These are phyloP conservation scores for Parmelia sp. DNA, from an alignment of 495 filamentous ascomycete genomes.

Conservation along the genomic window DNA sequence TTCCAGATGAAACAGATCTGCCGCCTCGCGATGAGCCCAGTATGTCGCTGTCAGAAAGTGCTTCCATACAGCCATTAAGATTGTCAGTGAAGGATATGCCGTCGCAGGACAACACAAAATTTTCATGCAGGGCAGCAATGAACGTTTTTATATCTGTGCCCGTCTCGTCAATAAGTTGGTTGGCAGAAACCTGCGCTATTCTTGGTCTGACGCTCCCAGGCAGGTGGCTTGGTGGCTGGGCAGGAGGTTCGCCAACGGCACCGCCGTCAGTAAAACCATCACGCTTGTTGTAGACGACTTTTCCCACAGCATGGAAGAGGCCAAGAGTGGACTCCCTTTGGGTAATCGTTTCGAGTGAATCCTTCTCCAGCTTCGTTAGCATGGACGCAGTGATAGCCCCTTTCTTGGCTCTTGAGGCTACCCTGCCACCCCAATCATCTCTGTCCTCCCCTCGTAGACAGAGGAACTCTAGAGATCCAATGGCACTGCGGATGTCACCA, in stretches of 20 bases:
- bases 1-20: constrained; percentile 37
- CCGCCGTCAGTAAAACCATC: constrained; percentile 34
- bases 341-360: constrained; percentile 65
- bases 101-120: constrained; percentile 80
- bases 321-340: constrained; percentile 81
- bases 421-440: constrained; percentile 62
- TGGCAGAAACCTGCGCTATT: constrained; percentile 61
- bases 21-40: constrained; percentile 45
- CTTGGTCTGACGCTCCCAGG: constrained; percentile 55
- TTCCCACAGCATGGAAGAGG: constrained; percentile 94
- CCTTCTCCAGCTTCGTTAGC: constrained; percentile 64
- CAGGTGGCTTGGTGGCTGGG: constrained; percentile 57
- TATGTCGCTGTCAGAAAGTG: constrained; percentile 80
- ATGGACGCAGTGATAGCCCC: constrained; percentile 47
- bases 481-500: constrained; percentile 87
- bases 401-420: constrained; percentile 51
- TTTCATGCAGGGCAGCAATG: constrained; percentile 89
- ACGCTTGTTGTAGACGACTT: constrained; percentile 90
- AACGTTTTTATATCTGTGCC: constrained; percentile 87
- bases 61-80: constrained; percentile 73
- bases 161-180: constrained; percentile 76
- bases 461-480: constrained; percentile 84
- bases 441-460: constrained; percentile 67
- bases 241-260: constrained; percentile 28
- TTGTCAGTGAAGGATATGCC: constrained; percentile 51